Evolutionary conservation across 1,284 basidiomycete genomes (phyloP).

Genomic region (Tetrapyrgos nigripes): DNA sequence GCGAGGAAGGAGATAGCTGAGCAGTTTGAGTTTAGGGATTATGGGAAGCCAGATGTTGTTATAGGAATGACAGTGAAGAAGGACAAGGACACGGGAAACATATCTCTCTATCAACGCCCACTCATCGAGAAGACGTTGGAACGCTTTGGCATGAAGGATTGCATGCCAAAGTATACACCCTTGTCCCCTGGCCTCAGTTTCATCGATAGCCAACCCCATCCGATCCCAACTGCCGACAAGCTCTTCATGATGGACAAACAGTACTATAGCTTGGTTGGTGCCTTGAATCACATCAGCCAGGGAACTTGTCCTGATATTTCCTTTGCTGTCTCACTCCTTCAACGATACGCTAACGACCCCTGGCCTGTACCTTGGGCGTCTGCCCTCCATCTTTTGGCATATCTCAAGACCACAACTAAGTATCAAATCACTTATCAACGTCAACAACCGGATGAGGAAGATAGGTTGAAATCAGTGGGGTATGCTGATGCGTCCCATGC

Average conservation of each 20-base stretch:
- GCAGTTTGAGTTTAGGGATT: too few species aligned
- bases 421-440: not conserved
- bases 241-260: constrained; percentile 3
- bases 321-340: not conserved
- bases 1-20: not conserved
- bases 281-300: not conserved
- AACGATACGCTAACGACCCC: not conserved
- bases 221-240: not conserved
- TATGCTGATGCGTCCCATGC: not conserved
- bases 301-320: constrained; percentile 4
- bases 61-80: too few species aligned
- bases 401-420: too few species aligned
- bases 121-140: not conserved
- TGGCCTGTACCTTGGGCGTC: not conserved
- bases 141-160: not conserved
- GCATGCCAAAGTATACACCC: constrained; percentile 17
- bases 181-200: not conserved
- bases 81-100: too few species aligned
- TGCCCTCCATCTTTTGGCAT: not conserved
- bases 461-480: constrained; percentile 15
- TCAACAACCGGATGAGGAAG: constrained; percentile 1
- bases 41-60: too few species aligned
- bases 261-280: not conserved
- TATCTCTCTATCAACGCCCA: too few species aligned
- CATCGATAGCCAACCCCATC: not conserved